Evolutionary conservation across 257 asterid genomes (phyloP).

Genomic region (Lavandula angustifolia): DNA sequence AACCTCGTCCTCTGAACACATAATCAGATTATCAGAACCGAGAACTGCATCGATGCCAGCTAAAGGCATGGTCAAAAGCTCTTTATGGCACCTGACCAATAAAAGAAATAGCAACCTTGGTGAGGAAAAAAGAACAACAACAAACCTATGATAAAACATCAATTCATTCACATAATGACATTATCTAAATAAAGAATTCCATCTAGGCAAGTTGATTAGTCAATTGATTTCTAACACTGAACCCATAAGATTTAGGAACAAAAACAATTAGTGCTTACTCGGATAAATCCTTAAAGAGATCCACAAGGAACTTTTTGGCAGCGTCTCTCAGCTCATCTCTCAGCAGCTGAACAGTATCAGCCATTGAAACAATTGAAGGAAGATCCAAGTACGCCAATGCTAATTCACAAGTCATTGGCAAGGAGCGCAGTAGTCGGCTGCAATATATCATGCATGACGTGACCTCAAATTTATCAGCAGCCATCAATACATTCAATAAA

Average conservation of each 20-base stretch:
- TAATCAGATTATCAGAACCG: constrained; percentile 68
- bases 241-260: too few species aligned
- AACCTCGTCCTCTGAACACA: constrained; percentile 81
- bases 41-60: constrained; percentile 76
- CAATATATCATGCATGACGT: constrained; percentile 90
- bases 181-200: not conserved
- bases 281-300: constrained; percentile 68
- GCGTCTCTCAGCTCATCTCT: constrained; percentile 68
- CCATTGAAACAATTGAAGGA: constrained; percentile 70
- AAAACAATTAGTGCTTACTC: constrained; percentile 47
- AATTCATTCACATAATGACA: not conserved
- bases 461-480: constrained; percentile 87
- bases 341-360: constrained; percentile 71
- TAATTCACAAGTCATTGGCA: constrained; percentile 83
- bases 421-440: constrained; percentile 53
- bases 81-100: constrained; percentile 60
- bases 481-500: constrained; percentile 80
- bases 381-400: constrained; percentile 90
- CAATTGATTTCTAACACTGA: too few species aligned
- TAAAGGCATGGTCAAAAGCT: constrained; percentile 70
- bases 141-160: not conserved
- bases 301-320: constrained; percentile 74
- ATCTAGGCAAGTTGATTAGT: too few species aligned
- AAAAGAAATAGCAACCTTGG: not conserved
- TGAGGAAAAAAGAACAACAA: too few species aligned